Evolutionary conservation across 257 asterid genomes (phyloP).

Genomic region (Haberlea rhodopensis): DNA sequence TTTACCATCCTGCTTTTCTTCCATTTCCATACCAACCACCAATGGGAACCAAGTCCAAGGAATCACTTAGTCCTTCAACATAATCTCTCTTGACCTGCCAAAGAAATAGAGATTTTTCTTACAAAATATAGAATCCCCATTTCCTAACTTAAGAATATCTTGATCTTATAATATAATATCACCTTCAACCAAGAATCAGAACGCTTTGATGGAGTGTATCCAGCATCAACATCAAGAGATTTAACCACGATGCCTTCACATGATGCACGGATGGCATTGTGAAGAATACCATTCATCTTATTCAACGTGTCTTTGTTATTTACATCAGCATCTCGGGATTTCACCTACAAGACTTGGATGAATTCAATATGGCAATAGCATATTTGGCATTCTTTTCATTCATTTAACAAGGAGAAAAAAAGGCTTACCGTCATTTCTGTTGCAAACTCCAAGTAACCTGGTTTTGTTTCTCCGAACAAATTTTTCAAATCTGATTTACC

Average conservation of each 20-base stretch:
- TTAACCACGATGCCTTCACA: constrained; percentile 96
- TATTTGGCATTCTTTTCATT: constrained; percentile 5
- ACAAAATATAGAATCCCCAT: constrained; percentile 10
- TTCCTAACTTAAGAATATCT: constrained; percentile 21
- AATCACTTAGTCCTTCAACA: constrained; percentile 77
- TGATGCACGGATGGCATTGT: constrained; percentile 60
- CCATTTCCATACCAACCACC: constrained; percentile 98
- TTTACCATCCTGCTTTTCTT: constrained; percentile 94
- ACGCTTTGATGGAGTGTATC: constrained; percentile 85
- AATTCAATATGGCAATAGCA: constrained; percentile 15
- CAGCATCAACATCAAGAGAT: constrained; percentile 74
- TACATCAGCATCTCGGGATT: constrained; percentile 52
- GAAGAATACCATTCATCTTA: constrained; percentile 63
- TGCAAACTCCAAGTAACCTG: constrained; percentile 74
- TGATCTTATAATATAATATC: constrained; percentile 8
- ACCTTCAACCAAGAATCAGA: constrained; percentile 97
- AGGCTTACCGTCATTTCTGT: constrained; percentile 71
- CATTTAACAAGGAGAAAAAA: not conserved
- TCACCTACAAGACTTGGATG: constrained; percentile 53
- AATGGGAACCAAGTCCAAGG: constrained; percentile 89
- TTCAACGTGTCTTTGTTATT: constrained; percentile 57
- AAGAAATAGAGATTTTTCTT: constrained; percentile 16
- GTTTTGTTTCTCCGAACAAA: constrained; percentile 62
- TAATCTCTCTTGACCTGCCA: constrained; percentile 86
- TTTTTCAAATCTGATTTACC: constrained; percentile 56